These are phyloP conservation scores for Penicillium nucicola DNA, from an alignment of 495 filamentous ascomycete species.

Conservation along the genomic window DNA sequence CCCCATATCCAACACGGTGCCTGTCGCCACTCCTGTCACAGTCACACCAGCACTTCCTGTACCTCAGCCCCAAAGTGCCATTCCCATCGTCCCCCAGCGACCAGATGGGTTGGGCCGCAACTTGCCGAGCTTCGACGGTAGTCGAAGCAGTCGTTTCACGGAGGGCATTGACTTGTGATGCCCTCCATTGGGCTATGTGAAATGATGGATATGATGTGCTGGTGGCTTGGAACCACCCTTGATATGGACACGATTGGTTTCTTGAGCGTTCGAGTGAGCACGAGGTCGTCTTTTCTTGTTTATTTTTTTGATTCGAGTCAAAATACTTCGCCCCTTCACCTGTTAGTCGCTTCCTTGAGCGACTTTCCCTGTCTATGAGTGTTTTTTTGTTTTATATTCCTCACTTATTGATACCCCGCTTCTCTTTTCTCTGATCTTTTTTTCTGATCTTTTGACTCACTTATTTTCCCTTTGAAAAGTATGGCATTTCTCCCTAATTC, in stretches of 20 bases:
- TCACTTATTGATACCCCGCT: conserved; percentile 15
- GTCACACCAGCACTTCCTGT: conserved; percentile 19
- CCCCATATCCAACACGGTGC: conserved; percentile 43
- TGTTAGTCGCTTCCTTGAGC: conserved; percentile 2
- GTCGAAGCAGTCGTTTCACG: conserved; percentile 54
- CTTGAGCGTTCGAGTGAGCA: not conserved
- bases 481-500: not conserved
- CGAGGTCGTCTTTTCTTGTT: not conserved
- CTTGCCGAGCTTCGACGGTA: conserved; percentile 52
- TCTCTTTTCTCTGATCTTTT: conserved; percentile 3
- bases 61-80: conserved; percentile 23
- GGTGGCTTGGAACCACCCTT: not conserved
- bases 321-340: not conserved
- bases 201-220: conserved; percentile 21
- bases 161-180: conserved; percentile 35
- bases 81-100: conserved; percentile 22
- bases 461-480: not conserved
- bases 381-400: conserved; percentile 6
- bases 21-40: conserved; percentile 22
- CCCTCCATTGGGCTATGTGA: conserved; percentile 23
- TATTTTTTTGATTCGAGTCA: not conserved
- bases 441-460: not conserved
- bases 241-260: conserved; percentile 5
- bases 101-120: conserved; percentile 52
- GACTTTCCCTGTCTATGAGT: conserved; percentile 5